Base-by-base conservation (phyloP, 768 basidiomycete genomes). In the Cystofilobasidium bisporidii region DNA sequence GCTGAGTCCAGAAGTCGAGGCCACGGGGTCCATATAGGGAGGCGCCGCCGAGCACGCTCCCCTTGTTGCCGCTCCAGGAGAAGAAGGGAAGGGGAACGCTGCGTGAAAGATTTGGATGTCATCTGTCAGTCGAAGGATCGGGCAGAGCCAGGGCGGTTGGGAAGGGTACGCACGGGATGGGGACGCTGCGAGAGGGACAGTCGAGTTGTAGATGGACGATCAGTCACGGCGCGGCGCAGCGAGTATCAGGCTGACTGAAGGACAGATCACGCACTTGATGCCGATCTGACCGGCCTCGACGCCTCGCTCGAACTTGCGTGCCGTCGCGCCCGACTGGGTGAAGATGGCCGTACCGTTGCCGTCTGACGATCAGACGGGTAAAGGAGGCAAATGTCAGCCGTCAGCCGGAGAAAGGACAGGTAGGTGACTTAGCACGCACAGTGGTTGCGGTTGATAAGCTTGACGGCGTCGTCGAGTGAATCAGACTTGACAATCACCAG, bases 331-430 rank as follows among this genome's bases (percentile, higher is more conserved):
- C 18, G 87, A 89, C 78, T 96, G 90, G 26, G 94, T 99, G 77
- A 97, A 98, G 75, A 96, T 90, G 26, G 91, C 89, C 36, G 92
- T 85, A 36, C 94, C 94, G 72, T 98, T 98, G 11, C 94, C 79
- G 70, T 74, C 76, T 78, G 70, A 12, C 61, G 28, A 33, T 38
- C 28, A 45, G 62, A 56, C 47, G 63, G 40, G 9, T 22, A 53
- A 24, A 47, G 30, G 4, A 12, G 18, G 40, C 33, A 1, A 41
- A 65, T n/a, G n/a, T n/a, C n/a, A n/a, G n/a, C n/a, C n/a, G n/a
- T n/a, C n/a, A n/a, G n/a, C n/a, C n/a, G 38, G 26, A 24, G 22
- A 48, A 40, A 36, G 36, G n/a, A n/a, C n/a, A n/a, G n/a, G n/a
- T n/a, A n/a, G n/a, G n/a, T n/a, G n/a, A n/a, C n/a, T n/a, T n/a